Conservation (phyloP, 1,284 basidiomycete genomes). For the Kwoniella shivajii region DNA sequence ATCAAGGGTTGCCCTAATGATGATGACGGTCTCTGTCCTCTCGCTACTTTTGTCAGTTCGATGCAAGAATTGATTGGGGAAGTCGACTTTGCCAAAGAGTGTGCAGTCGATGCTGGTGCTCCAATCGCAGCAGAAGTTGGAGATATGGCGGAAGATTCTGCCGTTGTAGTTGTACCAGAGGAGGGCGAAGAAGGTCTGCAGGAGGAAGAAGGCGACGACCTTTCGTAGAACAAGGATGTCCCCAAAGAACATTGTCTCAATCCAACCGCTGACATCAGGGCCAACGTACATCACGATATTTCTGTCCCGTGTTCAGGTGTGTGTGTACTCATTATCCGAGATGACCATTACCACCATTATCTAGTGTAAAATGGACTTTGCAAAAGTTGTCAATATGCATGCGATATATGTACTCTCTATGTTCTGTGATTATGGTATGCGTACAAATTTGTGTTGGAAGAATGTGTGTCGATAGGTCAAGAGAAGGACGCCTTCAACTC, state of each 20-base stretch:
- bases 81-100: constrained; percentile 49
- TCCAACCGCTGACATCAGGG: too few relatives aligned
- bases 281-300: too few relatives aligned
- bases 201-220: background rate
- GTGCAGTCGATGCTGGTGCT: constrained; percentile 18
- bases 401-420: background rate
- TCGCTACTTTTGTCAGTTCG: constrained; percentile 60
- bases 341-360: background rate
- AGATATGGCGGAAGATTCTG: constrained; percentile 1
- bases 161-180: background rate
- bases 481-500: too few relatives aligned
- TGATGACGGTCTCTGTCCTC: constrained; percentile 62
- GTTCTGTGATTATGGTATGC: background rate
- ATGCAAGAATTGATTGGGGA: constrained; percentile 59
- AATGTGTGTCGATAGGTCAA: background rate
- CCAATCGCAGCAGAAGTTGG: background rate
- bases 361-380: background rate
- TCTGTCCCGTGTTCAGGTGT: too few relatives aligned
- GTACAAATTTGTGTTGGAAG: background rate
- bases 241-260: too few relatives aligned
- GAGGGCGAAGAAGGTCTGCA: background rate
- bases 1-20: constrained; percentile 61
- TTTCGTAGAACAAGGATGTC: background rate
- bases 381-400: background rate
- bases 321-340: too few relatives aligned